Conservation (phyloP, 2,329 filamentous ascomycete species). For the Pseudomassariella vexata region DNA sequence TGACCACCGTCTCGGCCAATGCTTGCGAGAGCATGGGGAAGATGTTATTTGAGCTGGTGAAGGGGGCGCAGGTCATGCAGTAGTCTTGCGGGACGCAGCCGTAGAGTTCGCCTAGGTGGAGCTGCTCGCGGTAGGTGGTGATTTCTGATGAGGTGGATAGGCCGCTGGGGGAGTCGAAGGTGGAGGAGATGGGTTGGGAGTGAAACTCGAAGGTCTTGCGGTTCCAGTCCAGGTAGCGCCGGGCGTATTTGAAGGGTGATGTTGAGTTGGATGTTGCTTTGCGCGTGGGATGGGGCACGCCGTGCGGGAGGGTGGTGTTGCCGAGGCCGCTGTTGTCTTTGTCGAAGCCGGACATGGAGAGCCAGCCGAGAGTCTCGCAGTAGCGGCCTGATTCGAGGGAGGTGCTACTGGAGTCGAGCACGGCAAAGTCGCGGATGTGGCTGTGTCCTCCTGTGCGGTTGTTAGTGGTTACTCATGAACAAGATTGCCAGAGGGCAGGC, state of each 20-base stretch:
- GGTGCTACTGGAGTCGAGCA: conserved; percentile 56
- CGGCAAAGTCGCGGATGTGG: conserved; percentile 59
- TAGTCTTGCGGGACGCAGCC: conserved; percentile 57
- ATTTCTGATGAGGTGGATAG: conserved; percentile 41
- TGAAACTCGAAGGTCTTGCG: conserved; percentile 60
- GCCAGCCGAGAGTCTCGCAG: conserved; percentile 63
- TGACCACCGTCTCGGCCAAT: conserved; percentile 45
- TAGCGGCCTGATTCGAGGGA: conserved; percentile 56
- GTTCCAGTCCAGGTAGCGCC: conserved; percentile 66
- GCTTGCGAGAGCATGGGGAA: conserved; percentile 47
- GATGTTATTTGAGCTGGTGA: conserved; percentile 45
- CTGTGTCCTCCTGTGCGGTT: conserved; percentile 48
- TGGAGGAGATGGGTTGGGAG: conserved; percentile 36
- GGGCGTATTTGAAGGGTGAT: conserved; percentile 41
- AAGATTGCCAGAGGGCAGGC: background rate
- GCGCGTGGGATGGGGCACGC: conserved; percentile 16
- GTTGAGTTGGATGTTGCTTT: conserved; percentile 31
- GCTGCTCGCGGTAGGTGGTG: conserved; percentile 39
- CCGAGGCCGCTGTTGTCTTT: conserved; percentile 35
- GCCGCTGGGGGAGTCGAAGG: conserved; percentile 45
- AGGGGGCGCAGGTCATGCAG: conserved; percentile 51
- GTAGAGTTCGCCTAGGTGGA: conserved; percentile 50
- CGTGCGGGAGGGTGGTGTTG: conserved; percentile 16
- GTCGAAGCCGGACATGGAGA: conserved; percentile 57
- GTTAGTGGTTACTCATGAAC: conserved; percentile 5